Conservation (phyloP, 345 rosid genomes). For the Balakata baccata region DNA sequence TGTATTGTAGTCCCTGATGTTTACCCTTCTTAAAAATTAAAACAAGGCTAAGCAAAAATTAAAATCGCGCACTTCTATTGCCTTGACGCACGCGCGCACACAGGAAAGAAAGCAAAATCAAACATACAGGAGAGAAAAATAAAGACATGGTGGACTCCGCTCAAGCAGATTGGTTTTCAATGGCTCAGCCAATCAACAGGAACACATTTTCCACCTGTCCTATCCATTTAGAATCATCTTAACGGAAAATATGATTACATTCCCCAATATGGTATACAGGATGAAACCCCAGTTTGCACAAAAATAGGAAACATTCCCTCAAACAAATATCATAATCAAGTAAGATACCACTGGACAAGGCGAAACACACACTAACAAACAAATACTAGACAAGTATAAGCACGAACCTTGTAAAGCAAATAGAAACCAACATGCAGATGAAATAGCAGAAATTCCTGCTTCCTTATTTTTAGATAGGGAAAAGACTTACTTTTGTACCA, state of each 20-base stretch:
- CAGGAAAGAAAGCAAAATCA: too few species aligned
- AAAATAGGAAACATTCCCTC: not conserved
- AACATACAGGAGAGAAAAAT: too few species aligned
- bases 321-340: not conserved
- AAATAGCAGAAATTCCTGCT: not conserved
- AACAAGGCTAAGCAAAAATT: not conserved
- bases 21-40: not conserved
- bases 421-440: not conserved
- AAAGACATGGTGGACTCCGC: not conserved
- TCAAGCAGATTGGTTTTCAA: not conserved
- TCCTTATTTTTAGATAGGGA: not conserved
- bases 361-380: not conserved
- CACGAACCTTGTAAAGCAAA: not conserved
- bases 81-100: too few species aligned
- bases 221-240: not conserved
- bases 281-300: too few species aligned
- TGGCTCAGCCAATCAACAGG: not conserved
- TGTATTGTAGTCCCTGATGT: not conserved
- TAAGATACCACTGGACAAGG: not conserved
- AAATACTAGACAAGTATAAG: not conserved
- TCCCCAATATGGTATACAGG: not conserved
- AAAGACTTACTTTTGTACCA: slow-evolving; percentile 72
- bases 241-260: not conserved
- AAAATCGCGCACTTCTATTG: not conserved
- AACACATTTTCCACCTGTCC: not conserved